Conservation (phyloP, 495 filamentous ascomycete species). For the Xylaria acuta region DNA sequence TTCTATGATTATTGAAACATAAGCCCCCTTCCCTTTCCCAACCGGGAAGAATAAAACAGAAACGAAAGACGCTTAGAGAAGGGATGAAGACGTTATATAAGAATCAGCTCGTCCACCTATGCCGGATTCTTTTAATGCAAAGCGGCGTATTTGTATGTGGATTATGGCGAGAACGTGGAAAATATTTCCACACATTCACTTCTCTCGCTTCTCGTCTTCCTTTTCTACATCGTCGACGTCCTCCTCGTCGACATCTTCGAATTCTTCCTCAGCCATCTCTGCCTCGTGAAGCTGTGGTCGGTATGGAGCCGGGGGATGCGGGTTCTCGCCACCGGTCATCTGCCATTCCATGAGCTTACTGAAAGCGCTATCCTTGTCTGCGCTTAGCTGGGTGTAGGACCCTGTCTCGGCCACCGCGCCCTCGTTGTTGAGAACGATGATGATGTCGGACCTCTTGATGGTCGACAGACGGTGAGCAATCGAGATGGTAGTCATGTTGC, state of each 20-base stretch:
- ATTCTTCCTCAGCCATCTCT: conserved; percentile 41
- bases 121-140: background rate
- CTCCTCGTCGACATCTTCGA: conserved; percentile 47
- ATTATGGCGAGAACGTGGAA: background rate
- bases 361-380: conserved; percentile 78
- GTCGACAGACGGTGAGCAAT: conserved; percentile 95
- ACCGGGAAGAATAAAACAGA: background rate
- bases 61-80: background rate
- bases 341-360: conserved; percentile 99
- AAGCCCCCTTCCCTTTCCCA: background rate
- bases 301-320: conserved; percentile 30
- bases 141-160: background rate
- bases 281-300: conserved; percentile 45
- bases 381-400: conserved; percentile 76
- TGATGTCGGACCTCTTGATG: conserved; percentile 91
- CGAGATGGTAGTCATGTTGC: conserved; percentile 89
- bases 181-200: conserved; percentile 14
- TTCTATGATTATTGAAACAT: conserved; percentile 14
- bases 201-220: conserved; percentile 23
- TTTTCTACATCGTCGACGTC: conserved; percentile 44
- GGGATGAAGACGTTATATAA: background rate
- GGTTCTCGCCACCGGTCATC: conserved; percentile 79
- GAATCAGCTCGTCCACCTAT: background rate
- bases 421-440: conserved; percentile 85
- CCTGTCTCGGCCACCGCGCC: conserved; percentile 91